Evolutionary conservation across 2,329 filamentous ascomycete genomes (phyloP), one percentile per base, ranked within the genome.

Genomic region (Stagonosporopsis tanaceti): DNA sequence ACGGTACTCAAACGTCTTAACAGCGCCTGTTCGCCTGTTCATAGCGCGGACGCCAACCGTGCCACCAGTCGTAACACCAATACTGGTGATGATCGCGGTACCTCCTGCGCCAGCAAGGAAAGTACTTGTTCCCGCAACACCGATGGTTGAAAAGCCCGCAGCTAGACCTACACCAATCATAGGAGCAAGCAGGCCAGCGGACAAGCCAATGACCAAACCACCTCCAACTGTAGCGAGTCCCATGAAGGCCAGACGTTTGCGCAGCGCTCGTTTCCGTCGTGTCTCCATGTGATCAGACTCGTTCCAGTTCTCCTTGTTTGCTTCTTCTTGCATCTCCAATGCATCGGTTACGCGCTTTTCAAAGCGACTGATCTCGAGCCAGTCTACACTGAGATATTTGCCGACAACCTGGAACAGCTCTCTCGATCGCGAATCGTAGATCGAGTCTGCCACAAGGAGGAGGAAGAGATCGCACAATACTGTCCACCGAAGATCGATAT

Each of bases 341-440:
- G 95, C 93, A 77, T 99, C 95, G 7, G 95, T 97, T 6, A 99
- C 92, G 50, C 93, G 89, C 79, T 97, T 98, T 78, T 99, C 95
- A 70, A 99, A 99, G 37, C 92, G 88, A 77, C 93, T 96, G 56
- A 98, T 96, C 64, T 99, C 95, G 51, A 96, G 82, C 92, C 92
- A 96, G 12, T 89, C 85, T 7, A 99, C 89, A 39, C 91, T 87
- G 66, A 99, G 84, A 59, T 90, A 89, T 50, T 86, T 84, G 34
- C 90, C 95, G 1, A 98, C 92, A 53, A 86, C 84, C 77, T 98
- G 94, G 6, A 99, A 80, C 27, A 99, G 81, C 38, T 89, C 85
- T 62, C 95, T 86, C 6, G 95, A 98, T 27, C 95, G 89, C 14
- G 94, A 82, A 74, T 99, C 95, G 74, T 99, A 99, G 12, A 90